phyloP scores from a whole-genome alignment of 2,329 filamentous ascomycete genomes.

The Xylaria sp. region DNA sequence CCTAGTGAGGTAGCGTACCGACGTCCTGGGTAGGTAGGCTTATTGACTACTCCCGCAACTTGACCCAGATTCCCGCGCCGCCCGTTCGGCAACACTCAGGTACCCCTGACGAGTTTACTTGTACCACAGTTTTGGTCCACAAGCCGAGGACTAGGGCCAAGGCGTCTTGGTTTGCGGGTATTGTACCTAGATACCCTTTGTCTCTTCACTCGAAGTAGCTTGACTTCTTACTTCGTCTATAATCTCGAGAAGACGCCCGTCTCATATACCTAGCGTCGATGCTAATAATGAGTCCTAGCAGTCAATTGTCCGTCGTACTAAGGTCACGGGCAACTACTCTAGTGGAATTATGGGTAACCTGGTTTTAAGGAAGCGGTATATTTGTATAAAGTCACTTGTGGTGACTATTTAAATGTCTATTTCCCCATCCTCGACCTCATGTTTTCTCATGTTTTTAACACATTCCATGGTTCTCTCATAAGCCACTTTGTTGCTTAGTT shows the following conservation, averaged over 20 bases:
- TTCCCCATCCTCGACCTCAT: conserved; percentile 1
- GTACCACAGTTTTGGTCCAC: conserved; percentile 7
- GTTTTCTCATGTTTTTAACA: neutral
- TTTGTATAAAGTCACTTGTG: neutral
- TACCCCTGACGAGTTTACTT: conserved; percentile 12
- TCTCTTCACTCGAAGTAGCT: conserved; percentile 20
- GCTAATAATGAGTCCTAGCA: neutral
- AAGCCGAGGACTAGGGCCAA: neutral
- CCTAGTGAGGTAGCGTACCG: neutral
- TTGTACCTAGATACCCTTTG: conserved; percentile 15
- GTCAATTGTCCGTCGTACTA: conserved; percentile 10
- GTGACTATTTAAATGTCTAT: conserved; percentile 17
- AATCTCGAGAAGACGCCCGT: neutral
- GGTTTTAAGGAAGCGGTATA: neutral
- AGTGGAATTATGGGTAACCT: conserved; percentile 3
- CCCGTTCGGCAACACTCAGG: conserved; percentile 8
- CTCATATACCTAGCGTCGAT: conserved; percentile 2
- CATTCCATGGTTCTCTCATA: neutral
- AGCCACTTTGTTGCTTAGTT: neutral
- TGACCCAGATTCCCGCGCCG: conserved; percentile 1
- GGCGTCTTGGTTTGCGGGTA: neutral
- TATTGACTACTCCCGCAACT: neutral
- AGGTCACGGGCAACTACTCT: neutral
- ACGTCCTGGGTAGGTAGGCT: conserved; percentile 15
- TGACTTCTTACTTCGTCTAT: conserved; percentile 20